Conservation (phyloP, 1,284 basidiomycete genomes). For the Paramarasmius palmivorus region DNA sequence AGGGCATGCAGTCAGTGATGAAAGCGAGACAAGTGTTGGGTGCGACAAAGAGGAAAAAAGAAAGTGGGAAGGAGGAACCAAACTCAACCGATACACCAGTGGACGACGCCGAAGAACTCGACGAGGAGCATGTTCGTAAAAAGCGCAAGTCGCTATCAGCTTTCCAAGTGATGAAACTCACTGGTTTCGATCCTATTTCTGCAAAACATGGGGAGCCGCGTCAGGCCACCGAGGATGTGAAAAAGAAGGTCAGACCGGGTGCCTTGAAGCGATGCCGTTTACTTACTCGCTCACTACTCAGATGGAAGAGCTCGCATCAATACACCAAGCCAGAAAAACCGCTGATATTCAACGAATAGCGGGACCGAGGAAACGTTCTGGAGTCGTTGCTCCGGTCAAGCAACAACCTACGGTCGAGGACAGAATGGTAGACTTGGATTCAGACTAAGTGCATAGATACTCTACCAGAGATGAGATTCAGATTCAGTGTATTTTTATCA, state of each 20-base stretch:
- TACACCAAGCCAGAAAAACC: slow-evolving; percentile 46
- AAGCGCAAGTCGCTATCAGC: slow-evolving; percentile 6
- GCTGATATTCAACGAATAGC: slow-evolving; percentile 56
- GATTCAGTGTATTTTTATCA: too few relatives aligned
- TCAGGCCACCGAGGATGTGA: slow-evolving; percentile 34
- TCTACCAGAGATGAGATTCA: too few relatives aligned
- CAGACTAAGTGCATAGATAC: neutral
- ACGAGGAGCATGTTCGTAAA: slow-evolving; percentile 13
- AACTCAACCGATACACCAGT: slow-evolving; percentile 20
- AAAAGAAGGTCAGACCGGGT: slow-evolving; percentile 57
- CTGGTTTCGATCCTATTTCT: slow-evolving; percentile 74
- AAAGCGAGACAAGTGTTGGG: slow-evolving; percentile 50
- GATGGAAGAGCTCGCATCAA: slow-evolving; percentile 51
- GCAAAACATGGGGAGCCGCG: slow-evolving; percentile 20
- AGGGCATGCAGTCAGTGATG: slow-evolving; percentile 60
- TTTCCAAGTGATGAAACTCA: slow-evolving; percentile 52
- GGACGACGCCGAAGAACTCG: slow-evolving; percentile 7
- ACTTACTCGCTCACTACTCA: slow-evolving; percentile 23
- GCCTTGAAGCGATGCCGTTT: neutral
- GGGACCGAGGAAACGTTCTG: slow-evolving; percentile 54
- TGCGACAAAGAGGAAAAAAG: slow-evolving; percentile 25
- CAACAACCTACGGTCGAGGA: slow-evolving; percentile 1
- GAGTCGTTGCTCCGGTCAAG: slow-evolving; percentile 36
- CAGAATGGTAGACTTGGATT: slow-evolving; percentile 16
- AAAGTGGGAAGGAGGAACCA: slow-evolving; percentile 28